Evolutionary conservation across 169 alveolate genomes (phyloP).

Genomic region (Pseudocohnilembus persalinus): DNA sequence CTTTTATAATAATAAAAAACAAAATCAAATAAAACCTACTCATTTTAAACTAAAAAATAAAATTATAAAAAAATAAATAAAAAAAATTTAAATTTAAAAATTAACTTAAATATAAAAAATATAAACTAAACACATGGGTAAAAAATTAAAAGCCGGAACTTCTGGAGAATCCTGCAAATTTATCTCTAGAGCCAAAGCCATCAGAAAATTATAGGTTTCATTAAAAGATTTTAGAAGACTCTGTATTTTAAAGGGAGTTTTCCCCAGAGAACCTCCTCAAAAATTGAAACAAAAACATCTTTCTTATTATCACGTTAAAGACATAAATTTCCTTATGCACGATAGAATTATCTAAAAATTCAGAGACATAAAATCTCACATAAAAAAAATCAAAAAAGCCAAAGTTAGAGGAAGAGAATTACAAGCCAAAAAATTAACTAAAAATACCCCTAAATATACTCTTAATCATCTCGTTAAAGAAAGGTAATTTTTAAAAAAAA

Average conservation of each 20-base stretch:
- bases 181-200: slow-evolving; percentile 90
- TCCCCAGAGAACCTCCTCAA: slow-evolving; percentile 98
- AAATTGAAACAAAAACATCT: slow-evolving; percentile 90
- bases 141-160: slow-evolving; percentile 83
- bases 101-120: too few relatives aligned
- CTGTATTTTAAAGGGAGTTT: slow-evolving; percentile 98
- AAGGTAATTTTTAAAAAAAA: slow-evolving; percentile 48
- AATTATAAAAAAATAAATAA: too few relatives aligned
- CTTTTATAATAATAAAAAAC: too few relatives aligned
- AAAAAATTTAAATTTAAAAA: too few relatives aligned
- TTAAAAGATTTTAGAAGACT: slow-evolving; percentile 94
- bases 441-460: slow-evolving; percentile 90
- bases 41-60: too few relatives aligned
- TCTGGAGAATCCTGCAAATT: slow-evolving; percentile 91
- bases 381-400: slow-evolving; percentile 90
- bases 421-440: slow-evolving; percentile 83
- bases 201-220: slow-evolving; percentile 89
- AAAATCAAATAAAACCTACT: background rate
- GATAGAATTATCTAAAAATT: slow-evolving; percentile 87
- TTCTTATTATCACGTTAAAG: slow-evolving; percentile 95
- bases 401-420: slow-evolving; percentile 83
- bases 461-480: slow-evolving; percentile 95
- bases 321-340: slow-evolving; percentile 87
- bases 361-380: slow-evolving; percentile 89
- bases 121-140: slow-evolving; percentile 59